A percentile compares a stretch with the other conserved stretches of the same genome.
phyloP scores from a whole-genome alignment of 768 basidiomycete genomes.

The Hypholoma fasciculare region DNA sequence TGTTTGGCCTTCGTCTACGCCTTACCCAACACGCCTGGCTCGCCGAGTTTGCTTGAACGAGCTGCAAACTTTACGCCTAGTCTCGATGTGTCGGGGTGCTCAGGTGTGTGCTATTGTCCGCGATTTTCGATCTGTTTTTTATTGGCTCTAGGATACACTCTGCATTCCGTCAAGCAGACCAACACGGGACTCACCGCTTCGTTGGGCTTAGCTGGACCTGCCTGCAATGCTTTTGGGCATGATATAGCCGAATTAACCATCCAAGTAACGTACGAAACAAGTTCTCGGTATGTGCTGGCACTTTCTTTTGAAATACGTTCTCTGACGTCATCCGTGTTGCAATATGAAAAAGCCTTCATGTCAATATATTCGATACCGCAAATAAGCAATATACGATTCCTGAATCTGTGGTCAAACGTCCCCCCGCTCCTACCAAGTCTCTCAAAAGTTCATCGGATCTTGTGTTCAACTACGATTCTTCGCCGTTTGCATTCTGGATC shows the following conservation, averaged over 20 bases:
- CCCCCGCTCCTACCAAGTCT: constrained; percentile 32
- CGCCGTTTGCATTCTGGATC: constrained; percentile 82
- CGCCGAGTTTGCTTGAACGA: not conserved
- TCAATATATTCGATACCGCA: constrained; percentile 64
- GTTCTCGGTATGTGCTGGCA: constrained; percentile 38
- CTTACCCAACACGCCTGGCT: not conserved
- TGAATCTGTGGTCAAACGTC: constrained; percentile 45
- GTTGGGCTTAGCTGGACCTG: constrained; percentile 50
- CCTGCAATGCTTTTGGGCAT: constrained; percentile 66
- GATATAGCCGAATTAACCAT: constrained; percentile 63
- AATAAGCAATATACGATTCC: constrained; percentile 70
- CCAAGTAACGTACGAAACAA: constrained; percentile 64
- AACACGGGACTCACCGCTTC: constrained; percentile 52
- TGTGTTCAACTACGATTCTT: constrained; percentile 62
- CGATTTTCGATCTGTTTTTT: constrained; percentile 4
- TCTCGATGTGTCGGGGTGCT: constrained; percentile 18
- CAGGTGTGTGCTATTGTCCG: constrained; percentile 10
- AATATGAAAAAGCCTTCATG: constrained; percentile 54
- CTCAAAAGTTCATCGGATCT: constrained; percentile 54
- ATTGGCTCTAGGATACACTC: constrained; percentile 48
- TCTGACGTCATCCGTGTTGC: not conserved
- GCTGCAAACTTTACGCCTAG: constrained; percentile 1
- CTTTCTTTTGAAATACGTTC: not conserved
- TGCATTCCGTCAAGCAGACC: constrained; percentile 44
- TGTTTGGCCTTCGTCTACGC: not conserved